Conservation (phyloP, 2,329 filamentous ascomycete genomes). For the Graphilbum ipis-grandicollis region DNA sequence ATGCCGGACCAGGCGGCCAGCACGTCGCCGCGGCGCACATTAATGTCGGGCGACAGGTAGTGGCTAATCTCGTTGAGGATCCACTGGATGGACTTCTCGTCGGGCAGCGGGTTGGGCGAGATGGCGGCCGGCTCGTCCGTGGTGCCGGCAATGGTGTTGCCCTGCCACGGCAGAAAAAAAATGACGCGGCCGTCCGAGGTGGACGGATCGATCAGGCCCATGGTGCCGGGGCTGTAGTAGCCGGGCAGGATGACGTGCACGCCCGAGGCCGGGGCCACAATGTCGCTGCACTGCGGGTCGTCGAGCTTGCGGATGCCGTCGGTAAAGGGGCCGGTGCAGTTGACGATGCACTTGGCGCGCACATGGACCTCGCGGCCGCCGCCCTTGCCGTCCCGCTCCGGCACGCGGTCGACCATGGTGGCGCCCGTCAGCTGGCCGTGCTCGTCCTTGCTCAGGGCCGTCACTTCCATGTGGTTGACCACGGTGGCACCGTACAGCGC, state of each 20-base stretch:
- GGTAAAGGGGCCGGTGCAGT: slow-evolving; percentile 69
- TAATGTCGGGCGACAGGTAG: slow-evolving; percentile 60
- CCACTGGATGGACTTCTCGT: slow-evolving; percentile 65
- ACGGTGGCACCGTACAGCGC: slow-evolving; percentile 65
- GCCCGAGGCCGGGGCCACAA: slow-evolving; percentile 65
- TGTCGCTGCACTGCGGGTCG: slow-evolving; percentile 48
- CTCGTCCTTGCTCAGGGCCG: slow-evolving; percentile 52
- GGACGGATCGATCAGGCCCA: slow-evolving; percentile 66
- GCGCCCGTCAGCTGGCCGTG: slow-evolving; percentile 54
- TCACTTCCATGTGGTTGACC: slow-evolving; percentile 69
- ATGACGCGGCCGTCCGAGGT: slow-evolving; percentile 78
- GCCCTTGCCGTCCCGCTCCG: slow-evolving; percentile 25
- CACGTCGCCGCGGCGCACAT: slow-evolving; percentile 56
- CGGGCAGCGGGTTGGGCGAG: slow-evolving; percentile 50
- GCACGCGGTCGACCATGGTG: slow-evolving; percentile 42
- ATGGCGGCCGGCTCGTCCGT: slow-evolving; percentile 60
- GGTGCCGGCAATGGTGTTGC: slow-evolving; percentile 70
- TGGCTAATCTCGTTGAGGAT: slow-evolving; percentile 64
- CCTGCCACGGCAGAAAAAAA: slow-evolving; percentile 78
- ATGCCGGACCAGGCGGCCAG: slow-evolving; percentile 66
- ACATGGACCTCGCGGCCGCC: slow-evolving; percentile 44
- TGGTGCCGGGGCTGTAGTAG: slow-evolving; percentile 60
- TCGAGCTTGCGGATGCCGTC: slow-evolving; percentile 71
- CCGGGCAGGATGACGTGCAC: slow-evolving; percentile 73
- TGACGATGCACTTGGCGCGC: slow-evolving; percentile 64